Evolutionary conservation across 1,284 basidiomycete species (phyloP).

Genomic region (Rhizoctonia solani): DNA sequence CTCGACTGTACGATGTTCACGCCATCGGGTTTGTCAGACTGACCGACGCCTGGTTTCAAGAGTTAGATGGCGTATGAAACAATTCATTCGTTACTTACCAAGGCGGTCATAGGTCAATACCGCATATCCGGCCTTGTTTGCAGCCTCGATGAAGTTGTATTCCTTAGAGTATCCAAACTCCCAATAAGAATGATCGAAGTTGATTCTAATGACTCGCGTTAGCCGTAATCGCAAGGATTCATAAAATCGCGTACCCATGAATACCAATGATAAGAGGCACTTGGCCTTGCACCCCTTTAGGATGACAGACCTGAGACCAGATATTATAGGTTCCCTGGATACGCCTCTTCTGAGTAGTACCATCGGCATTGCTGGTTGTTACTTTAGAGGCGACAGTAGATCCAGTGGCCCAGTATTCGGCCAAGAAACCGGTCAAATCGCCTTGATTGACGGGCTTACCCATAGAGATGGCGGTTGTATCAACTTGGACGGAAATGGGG

Average conservation of each 20-base stretch:
- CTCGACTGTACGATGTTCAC: slow-evolving; percentile 44
- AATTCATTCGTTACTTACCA: slow-evolving; percentile 41
- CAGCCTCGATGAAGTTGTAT: slow-evolving; percentile 44
- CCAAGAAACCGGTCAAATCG: slow-evolving; percentile 13
- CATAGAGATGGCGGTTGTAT: background rate
- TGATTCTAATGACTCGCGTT: slow-evolving; percentile 37
- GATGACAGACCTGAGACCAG: slow-evolving; percentile 39
- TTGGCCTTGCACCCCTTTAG: slow-evolving; percentile 34
- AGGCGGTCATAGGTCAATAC: slow-evolving; percentile 48
- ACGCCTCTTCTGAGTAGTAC: background rate
- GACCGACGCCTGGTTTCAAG: slow-evolving; percentile 41
- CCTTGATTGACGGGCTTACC: slow-evolving; percentile 1
- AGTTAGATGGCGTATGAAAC: background rate
- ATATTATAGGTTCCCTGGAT: slow-evolving; percentile 40
- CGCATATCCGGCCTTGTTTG: slow-evolving; percentile 43
- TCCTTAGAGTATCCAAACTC: slow-evolving; percentile 42
- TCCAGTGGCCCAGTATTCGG: slow-evolving; percentile 19
- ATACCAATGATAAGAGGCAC: slow-evolving; percentile 39
- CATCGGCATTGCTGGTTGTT: slow-evolving; percentile 8
- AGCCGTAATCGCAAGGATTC: background rate
- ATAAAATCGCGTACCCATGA: slow-evolving; percentile 40
- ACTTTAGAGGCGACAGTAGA: slow-evolving; percentile 2
- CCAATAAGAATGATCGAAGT: slow-evolving; percentile 45
- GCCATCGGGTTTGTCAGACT: slow-evolving; percentile 44
- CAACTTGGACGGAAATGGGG: slow-evolving; percentile 17